Percentiles rank a stretch among this genome's conserved stretches.
phyloP scores from a whole-genome alignment of 495 filamentous ascomycete species.

The Penicillium coffeae region DNA sequence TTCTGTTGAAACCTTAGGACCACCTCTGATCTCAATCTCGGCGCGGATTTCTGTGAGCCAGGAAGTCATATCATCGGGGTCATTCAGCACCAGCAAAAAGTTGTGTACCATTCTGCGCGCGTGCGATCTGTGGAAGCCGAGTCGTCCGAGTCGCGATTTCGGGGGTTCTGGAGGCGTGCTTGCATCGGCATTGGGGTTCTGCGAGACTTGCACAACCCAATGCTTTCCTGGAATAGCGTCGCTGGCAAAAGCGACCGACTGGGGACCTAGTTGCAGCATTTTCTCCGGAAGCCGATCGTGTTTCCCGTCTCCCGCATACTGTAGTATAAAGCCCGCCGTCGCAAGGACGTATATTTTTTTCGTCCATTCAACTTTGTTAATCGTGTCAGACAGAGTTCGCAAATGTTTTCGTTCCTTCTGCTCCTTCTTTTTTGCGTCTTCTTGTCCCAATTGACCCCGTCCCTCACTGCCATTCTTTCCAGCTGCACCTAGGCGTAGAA shows the following conservation, averaged over 20 bases:
- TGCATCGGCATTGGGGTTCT: constrained; percentile 59
- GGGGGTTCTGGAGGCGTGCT: constrained; percentile 48
- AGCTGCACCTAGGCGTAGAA: constrained; percentile 54
- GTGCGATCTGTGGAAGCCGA: constrained; percentile 61
- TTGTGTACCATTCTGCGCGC: constrained; percentile 60
- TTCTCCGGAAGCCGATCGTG: constrained; percentile 84
- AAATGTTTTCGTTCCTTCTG: constrained; percentile 42
- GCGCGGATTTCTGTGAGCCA: constrained; percentile 67
- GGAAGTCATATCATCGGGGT: constrained; percentile 76
- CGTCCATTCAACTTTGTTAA: constrained; percentile 69
- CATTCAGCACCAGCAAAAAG: constrained; percentile 77
- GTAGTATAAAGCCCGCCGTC: constrained; percentile 78
- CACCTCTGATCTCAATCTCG: constrained; percentile 66
- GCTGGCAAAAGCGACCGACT: constrained; percentile 89
- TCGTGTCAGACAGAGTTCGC: constrained; percentile 54
- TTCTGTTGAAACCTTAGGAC: constrained; percentile 61
- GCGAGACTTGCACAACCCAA: constrained; percentile 89
- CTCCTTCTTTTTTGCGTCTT: constrained; percentile 35
- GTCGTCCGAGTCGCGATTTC: constrained; percentile 58
- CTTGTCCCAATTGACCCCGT: constrained; percentile 1
- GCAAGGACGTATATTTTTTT: constrained; percentile 80
- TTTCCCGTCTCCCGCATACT: constrained; percentile 78
- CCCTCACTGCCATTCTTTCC: constrained; percentile 28
- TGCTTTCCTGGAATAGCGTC: constrained; percentile 90
- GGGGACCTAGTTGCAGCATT: constrained; percentile 73